phyloP scores from a whole-genome alignment of 2,329 filamentous ascomycete species.

The Penicillium sp. region DNA sequence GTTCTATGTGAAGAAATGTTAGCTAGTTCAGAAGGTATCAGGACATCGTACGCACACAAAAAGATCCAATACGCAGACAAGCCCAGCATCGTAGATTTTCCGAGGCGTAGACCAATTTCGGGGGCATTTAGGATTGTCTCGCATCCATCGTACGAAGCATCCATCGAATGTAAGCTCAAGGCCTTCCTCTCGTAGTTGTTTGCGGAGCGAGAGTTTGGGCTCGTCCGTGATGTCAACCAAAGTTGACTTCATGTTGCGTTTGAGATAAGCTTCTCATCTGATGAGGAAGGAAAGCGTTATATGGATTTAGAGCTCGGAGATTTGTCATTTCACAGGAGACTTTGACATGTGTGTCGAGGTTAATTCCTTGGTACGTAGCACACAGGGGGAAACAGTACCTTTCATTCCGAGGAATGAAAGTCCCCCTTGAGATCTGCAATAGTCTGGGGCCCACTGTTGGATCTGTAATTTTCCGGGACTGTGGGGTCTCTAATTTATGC shows the following conservation, averaged over 20 bases:
- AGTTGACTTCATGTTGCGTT: constrained; percentile 13
- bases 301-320: neutral
- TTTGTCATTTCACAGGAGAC: neutral
- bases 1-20: constrained; percentile 26
- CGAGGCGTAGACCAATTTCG: constrained; percentile 32
- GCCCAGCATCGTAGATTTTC: constrained; percentile 29
- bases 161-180: constrained; percentile 33
- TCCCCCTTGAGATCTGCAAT: neutral
- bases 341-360: neutral
- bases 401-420: constrained; percentile 1
- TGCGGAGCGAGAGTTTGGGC: constrained; percentile 10
- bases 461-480: neutral
- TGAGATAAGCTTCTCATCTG: neutral
- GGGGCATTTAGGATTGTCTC: constrained; percentile 31
- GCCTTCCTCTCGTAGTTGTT: constrained; percentile 23
- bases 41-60: constrained; percentile 27
- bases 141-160: constrained; percentile 31
- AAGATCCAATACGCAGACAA: constrained; percentile 34
- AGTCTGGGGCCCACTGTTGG: neutral
- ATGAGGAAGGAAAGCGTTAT: neutral
- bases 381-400: neutral
- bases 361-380: neutral
- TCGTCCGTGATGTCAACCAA: constrained; percentile 10
- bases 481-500: neutral
- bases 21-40: neutral